Conservation (phyloP, 75 land plant species). For the Gnetum montanum region DNA sequence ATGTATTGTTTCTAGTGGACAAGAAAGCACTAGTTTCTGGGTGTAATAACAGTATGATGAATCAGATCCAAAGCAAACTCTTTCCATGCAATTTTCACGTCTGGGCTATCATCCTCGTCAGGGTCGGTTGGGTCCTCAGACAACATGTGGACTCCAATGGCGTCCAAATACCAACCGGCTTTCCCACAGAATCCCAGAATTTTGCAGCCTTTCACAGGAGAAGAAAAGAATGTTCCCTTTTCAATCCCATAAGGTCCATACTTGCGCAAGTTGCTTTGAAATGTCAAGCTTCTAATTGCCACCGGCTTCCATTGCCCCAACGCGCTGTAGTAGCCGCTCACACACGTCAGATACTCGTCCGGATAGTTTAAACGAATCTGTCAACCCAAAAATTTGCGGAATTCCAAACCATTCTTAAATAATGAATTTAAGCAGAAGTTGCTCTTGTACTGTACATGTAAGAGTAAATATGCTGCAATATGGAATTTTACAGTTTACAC, state of each 20-base stretch:
- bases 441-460: too few relatives aligned
- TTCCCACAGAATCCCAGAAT: slow-evolving; percentile 26
- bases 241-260: slow-evolving; percentile 51
- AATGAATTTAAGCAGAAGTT: too few relatives aligned
- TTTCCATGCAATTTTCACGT: too few relatives aligned
- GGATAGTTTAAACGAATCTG: slow-evolving; percentile 33
- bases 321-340: slow-evolving; percentile 32
- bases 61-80: too few relatives aligned
- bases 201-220: slow-evolving; percentile 28
- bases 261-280: slow-evolving; percentile 22
- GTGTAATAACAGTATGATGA: too few relatives aligned
- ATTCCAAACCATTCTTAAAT: too few relatives aligned
- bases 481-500: too few relatives aligned
- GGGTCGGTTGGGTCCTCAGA: too few relatives aligned
- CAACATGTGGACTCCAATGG: slow-evolving; percentile 30
- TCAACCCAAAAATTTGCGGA: not conserved
- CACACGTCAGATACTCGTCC: slow-evolving; percentile 24
- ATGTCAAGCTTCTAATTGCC: slow-evolving; percentile 29
- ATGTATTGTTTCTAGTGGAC: too few relatives aligned
- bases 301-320: not conserved
- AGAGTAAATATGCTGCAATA: too few relatives aligned
- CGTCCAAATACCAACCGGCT: slow-evolving; percentile 33
- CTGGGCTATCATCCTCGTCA: too few relatives aligned
- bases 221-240: slow-evolving; percentile 31
- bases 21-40: too few relatives aligned